Conservation (phyloP, 805 yeast species). For the Ogataea corticis region DNA sequence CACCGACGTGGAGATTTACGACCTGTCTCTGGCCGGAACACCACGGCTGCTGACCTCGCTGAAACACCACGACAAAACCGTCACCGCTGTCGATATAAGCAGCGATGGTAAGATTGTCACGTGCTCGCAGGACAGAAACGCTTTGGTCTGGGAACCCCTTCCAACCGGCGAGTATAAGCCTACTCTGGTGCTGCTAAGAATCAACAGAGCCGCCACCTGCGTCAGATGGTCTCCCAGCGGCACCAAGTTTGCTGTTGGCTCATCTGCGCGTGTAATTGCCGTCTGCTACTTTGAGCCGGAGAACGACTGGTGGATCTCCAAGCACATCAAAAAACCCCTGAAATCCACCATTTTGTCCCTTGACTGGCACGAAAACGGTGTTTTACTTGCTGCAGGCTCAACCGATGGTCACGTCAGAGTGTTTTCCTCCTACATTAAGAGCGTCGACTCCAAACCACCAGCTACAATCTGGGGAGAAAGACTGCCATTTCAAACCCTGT, state of each 20-base stretch:
- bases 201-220: slow-evolving; percentile 92
- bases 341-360: slow-evolving; percentile 80
- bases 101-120: slow-evolving; percentile 88
- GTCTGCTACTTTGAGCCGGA: slow-evolving; percentile 94
- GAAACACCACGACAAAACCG: slow-evolving; percentile 86
- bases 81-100: slow-evolving; percentile 92
- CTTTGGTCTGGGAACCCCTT: slow-evolving; percentile 89
- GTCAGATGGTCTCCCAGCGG: slow-evolving; percentile 96
- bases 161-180: slow-evolving; percentile 68
- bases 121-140: slow-evolving; percentile 97
- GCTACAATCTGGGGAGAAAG: slow-evolving; percentile 91
- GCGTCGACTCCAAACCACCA: slow-evolving; percentile 79
- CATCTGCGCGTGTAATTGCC: slow-evolving; percentile 91
- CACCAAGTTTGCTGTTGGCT: slow-evolving; percentile 94
- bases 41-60: slow-evolving; percentile 68
- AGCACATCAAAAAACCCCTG: slow-evolving; percentile 94
- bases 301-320: slow-evolving; percentile 99
- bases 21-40: slow-evolving; percentile 47
- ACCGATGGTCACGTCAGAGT: slow-evolving; percentile 93
- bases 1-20: slow-evolving; percentile 72
- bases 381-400: slow-evolving; percentile 84
- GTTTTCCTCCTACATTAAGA: slow-evolving; percentile 85
- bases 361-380: slow-evolving; percentile 93
- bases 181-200: slow-evolving; percentile 86
- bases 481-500: slow-evolving; percentile 88